These are phyloP conservation scores for Omphalotus olearius DNA, from an alignment of 1,284 basidiomycete species.

Conservation along the genomic window DNA sequence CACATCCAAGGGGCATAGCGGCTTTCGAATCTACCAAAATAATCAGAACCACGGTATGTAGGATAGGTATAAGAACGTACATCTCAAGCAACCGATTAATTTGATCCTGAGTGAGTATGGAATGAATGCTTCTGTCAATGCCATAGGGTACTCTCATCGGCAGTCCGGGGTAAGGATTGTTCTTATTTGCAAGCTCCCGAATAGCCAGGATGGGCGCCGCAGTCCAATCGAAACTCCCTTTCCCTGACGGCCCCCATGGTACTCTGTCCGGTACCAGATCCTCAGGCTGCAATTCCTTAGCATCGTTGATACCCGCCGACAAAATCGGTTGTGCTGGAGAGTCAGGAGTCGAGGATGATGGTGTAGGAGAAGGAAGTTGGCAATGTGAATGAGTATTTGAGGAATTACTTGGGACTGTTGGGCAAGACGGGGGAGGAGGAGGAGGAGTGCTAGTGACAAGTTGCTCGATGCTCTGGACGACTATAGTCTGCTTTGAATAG, in stretches of 20 bases:
- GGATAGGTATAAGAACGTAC: conserved; percentile 12
- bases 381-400: no score
- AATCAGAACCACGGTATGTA: neutral
- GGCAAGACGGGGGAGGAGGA: neutral
- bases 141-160: conserved; percentile 10
- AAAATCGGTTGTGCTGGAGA: neutral
- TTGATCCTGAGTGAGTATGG: conserved; percentile 12
- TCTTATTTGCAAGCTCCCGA: conserved; percentile 16
- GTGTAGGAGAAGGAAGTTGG: conserved; percentile 6
- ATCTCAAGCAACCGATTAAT: conserved; percentile 16
- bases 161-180: neutral
- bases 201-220: conserved; percentile 20
- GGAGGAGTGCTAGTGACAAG: neutral
- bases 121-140: conserved; percentile 8
- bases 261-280: conserved; percentile 5
- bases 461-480: neutral
- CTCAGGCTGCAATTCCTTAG: conserved; percentile 5
- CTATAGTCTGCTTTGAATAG: neutral
- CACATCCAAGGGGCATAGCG: conserved; percentile 20
- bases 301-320: neutral
- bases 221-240: conserved; percentile 18
- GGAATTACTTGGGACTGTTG: neutral
- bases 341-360: neutral
- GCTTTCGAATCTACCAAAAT: conserved; percentile 14
- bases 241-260: conserved; percentile 5